phyloP scores from a whole-genome alignment of 441 rosid species.

The Flueggea neowawraea region DNA sequence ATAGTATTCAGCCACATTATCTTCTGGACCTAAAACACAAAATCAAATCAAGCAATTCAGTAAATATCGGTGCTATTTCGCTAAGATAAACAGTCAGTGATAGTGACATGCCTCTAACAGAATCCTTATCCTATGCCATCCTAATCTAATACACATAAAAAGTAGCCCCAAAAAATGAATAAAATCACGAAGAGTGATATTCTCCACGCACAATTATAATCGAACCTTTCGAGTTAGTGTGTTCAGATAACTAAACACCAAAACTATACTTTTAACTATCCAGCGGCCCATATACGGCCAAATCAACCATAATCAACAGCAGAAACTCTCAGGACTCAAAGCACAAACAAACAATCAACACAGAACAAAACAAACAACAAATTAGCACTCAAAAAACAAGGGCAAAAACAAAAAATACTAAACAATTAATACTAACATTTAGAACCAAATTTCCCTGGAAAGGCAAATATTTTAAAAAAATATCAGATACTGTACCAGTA shows the following conservation, averaged over 20 bases:
- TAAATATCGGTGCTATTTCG: too few species aligned
- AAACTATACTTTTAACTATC: neutral
- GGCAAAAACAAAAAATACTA: too few species aligned
- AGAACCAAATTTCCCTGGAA: neutral
- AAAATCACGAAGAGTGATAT: too few species aligned
- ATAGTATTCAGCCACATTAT: constrained; percentile 84
- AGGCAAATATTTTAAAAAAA: neutral
- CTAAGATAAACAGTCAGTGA: too few species aligned
- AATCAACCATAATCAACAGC: neutral
- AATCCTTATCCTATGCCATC: too few species aligned
- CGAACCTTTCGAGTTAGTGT: too few species aligned
- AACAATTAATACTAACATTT: constrained; percentile 8
- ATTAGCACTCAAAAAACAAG: neutral
- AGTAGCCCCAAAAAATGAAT: too few species aligned
- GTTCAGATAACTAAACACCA: too few species aligned
- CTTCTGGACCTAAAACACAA: constrained; percentile 63
- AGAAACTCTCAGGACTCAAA: too few species aligned
- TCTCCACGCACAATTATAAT: neutral
- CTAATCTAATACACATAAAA: too few species aligned
- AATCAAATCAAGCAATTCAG: constrained; percentile 7
- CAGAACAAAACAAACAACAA: neutral
- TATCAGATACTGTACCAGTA: neutral
- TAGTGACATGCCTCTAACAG: too few species aligned
- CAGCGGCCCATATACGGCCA: neutral
- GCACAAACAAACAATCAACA: neutral